Evolutionary conservation across 305 asterid species (phyloP).

Genomic region (Stenogyne calaminthoides): DNA sequence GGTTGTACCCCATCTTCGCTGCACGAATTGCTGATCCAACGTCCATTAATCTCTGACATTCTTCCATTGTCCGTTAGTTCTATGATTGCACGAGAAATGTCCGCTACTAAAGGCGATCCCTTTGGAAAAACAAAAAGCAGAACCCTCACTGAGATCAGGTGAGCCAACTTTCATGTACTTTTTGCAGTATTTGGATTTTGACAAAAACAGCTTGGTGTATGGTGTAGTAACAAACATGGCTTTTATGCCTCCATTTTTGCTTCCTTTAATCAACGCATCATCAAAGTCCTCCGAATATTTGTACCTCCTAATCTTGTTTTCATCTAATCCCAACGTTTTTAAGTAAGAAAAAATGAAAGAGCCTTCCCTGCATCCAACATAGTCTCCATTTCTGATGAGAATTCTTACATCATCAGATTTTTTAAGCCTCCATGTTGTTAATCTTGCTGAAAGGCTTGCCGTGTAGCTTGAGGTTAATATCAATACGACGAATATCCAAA

Average conservation of each 20-base stretch:
- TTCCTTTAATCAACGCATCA: constrained; percentile 39
- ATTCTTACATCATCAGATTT: constrained; percentile 28
- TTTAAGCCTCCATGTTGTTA: constrained; percentile 37
- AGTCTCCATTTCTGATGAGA: constrained; percentile 33
- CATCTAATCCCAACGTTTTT: constrained; percentile 30
- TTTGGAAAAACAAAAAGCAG: constrained; percentile 45
- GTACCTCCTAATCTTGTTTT: constrained; percentile 32
- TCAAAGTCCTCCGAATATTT: constrained; percentile 30
- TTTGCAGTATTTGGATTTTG: constrained; percentile 38
- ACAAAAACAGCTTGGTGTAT: constrained; percentile 41
- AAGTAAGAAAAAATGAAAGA: constrained; percentile 42
- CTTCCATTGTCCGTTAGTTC: constrained; percentile 35
- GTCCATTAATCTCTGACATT: constrained; percentile 27
- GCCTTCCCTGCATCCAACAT: constrained; percentile 49
- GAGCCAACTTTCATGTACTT: constrained; percentile 43
- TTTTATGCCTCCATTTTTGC: constrained; percentile 41
- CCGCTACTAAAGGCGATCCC: constrained; percentile 46
- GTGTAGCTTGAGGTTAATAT: constrained; percentile 54
- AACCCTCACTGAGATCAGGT: constrained; percentile 36
- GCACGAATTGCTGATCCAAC: constrained; percentile 26
- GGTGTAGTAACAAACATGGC: constrained; percentile 40
- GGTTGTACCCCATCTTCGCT: background rate
- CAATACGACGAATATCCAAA: constrained; percentile 49
- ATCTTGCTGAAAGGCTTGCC: constrained; percentile 54
- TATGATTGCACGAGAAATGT: constrained; percentile 43